Conservation (phyloP, 164 flowering plant species). For the Paratinospora sagittata region DNA sequence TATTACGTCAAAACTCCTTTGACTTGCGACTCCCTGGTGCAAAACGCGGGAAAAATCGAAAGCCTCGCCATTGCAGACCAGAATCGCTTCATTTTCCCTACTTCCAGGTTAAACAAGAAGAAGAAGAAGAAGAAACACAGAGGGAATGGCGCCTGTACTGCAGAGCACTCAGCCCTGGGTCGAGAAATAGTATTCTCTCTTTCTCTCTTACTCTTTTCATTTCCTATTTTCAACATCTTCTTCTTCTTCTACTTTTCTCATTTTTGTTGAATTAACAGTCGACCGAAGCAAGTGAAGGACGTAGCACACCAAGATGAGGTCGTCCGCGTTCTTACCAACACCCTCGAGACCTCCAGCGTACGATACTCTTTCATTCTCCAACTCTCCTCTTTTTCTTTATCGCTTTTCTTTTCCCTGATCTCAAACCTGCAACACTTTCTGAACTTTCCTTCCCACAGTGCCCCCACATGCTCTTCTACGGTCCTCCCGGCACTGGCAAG, state of each 20-base stretch:
- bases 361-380: not conserved
- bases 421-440: too few species aligned
- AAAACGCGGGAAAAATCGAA: too few species aligned
- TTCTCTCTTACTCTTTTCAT: not conserved
- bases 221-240: not conserved
- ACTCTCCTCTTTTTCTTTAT: not conserved
- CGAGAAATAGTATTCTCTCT: conserved; percentile 79
- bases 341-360: conserved; percentile 80
- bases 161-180: conserved; percentile 96
- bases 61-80: too few species aligned
- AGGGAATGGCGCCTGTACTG: conserved; percentile 65
- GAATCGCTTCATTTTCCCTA: not conserved
- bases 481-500: conserved; percentile 98
- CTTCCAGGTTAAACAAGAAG: not conserved
- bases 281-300: conserved; percentile 94
- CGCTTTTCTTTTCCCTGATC: not conserved
- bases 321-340: conserved; percentile 86
- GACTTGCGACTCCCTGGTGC: too few species aligned
- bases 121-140: not conserved
- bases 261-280: conserved; percentile 33
- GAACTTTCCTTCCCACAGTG: conserved; percentile 35
- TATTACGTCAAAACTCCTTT: too few species aligned
- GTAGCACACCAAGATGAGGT: conserved; percentile 98
- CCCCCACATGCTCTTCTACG: conserved; percentile 96
- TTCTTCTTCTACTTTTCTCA: not conserved